phyloP scores from a whole-genome alignment of 306 rosid genomes.

The Lathyrus sativus region DNA sequence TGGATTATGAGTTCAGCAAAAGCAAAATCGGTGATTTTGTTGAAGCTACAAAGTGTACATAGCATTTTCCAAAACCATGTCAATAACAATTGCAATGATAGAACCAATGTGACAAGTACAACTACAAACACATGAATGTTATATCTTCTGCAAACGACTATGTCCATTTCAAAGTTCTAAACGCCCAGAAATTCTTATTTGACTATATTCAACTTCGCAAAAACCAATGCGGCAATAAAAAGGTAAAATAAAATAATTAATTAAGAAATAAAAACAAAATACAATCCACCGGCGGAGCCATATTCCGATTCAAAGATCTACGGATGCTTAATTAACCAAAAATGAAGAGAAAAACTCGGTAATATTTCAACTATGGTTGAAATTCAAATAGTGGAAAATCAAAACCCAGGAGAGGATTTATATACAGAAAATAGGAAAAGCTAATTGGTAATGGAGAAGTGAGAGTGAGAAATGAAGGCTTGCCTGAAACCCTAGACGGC shows the following conservation, averaged over 20 bases:
- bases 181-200: slow-evolving; percentile 24
- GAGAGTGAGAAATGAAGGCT: slow-evolving; percentile 22
- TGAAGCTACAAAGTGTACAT: neutral
- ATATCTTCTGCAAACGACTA: slow-evolving; percentile 24
- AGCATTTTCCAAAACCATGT: neutral
- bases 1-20: neutral
- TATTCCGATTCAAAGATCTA: slow-evolving; percentile 47
- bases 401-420: slow-evolving; percentile 3
- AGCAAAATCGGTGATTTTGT: neutral
- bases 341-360: neutral
- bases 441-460: slow-evolving; percentile 34
- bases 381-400: slow-evolving; percentile 1
- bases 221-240: slow-evolving; percentile 5
- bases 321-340: slow-evolving; percentile 33
- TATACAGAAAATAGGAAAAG: neutral
- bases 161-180: slow-evolving; percentile 31
- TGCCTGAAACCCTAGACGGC: slow-evolving; percentile 29
- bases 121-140: neutral
- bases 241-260: slow-evolving; percentile 24
- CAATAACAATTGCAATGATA: neutral
- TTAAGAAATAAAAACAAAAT: neutral
- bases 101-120: slow-evolving; percentile 43
- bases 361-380: neutral
- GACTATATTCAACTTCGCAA: slow-evolving; percentile 31
- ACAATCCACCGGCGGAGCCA: slow-evolving; percentile 15